These are phyloP conservation scores for Pelargonium australe DNA, from an alignment of 441 rosid genomes.

Conservation along the genomic window DNA sequence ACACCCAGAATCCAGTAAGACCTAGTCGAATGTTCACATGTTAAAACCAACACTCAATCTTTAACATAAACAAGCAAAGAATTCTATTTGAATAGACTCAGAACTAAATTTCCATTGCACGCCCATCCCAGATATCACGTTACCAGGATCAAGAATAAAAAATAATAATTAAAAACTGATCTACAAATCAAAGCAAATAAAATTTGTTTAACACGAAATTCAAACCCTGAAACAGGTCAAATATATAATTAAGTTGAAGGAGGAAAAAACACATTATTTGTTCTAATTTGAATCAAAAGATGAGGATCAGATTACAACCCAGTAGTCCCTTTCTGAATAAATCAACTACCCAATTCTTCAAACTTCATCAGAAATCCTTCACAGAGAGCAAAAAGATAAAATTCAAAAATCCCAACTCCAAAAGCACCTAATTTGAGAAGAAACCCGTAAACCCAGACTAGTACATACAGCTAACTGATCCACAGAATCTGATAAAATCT, in stretches of 20 bases:
- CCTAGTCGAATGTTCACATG: constrained; percentile 4
- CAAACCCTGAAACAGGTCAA: background rate
- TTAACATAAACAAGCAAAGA: too few species aligned
- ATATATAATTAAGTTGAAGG: background rate
- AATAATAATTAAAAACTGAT: background rate
- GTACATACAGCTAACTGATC: background rate
- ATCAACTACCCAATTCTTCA: background rate
- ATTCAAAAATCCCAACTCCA: constrained; percentile 5
- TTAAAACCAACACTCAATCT: background rate
- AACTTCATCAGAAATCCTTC: background rate
- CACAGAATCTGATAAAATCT: background rate
- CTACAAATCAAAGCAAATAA: background rate
- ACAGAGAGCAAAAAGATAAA: background rate
- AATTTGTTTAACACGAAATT: background rate
- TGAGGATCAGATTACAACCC: background rate
- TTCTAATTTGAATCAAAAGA: background rate
- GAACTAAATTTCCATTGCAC: background rate
- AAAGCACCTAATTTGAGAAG: background rate
- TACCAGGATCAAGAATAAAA: background rate
- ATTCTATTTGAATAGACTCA: background rate
- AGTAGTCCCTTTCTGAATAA: background rate
- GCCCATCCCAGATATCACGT: background rate
- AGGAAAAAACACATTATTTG: too few species aligned
- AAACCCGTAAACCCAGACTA: background rate
- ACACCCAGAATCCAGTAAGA: background rate